Conservation (phyloP, 2,329 filamentous ascomycete species). For the Penicillium sp. region DNA sequence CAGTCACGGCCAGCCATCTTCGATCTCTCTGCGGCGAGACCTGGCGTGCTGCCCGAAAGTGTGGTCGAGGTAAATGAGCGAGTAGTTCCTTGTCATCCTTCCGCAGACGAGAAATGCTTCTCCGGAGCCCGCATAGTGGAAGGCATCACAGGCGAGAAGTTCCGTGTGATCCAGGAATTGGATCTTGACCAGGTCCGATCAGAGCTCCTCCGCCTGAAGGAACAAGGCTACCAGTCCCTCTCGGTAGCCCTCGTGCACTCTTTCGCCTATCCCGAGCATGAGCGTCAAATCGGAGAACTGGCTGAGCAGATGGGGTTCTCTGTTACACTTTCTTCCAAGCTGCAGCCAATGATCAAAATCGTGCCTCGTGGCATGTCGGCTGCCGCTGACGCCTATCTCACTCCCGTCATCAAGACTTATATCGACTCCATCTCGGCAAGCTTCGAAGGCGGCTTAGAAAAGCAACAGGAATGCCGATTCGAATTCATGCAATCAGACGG, state of each 20-base stretch:
- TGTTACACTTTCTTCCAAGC: conserved; percentile 73
- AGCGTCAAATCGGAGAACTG: conserved; percentile 72
- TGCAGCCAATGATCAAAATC: conserved; percentile 84
- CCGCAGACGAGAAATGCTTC: conserved; percentile 63
- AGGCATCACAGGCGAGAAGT: conserved; percentile 64
- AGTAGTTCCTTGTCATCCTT: conserved; percentile 67
- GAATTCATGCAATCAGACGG: conserved; percentile 97
- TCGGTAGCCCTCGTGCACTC: conserved; percentile 87
- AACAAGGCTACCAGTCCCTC: conserved; percentile 70
- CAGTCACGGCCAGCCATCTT: conserved; percentile 89
- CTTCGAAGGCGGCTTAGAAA: conserved; percentile 76
- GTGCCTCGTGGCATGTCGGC: conserved; percentile 75
- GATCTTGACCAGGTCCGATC: conserved; percentile 52
- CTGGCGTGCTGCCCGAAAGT: conserved; percentile 77
- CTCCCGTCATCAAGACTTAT: conserved; percentile 75
- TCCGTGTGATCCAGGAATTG: conserved; percentile 65
- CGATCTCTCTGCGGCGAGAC: conserved; percentile 79
- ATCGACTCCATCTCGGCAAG: conserved; percentile 57
- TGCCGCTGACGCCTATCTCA: conserved; percentile 76
- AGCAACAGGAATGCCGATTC: conserved; percentile 71
- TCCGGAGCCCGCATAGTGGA: conserved; percentile 64
- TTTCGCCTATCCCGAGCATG: conserved; percentile 85
- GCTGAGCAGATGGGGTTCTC: conserved; percentile 77
- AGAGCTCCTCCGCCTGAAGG: conserved; percentile 65
- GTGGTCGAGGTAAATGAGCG: conserved; percentile 87